Evolutionary conservation across 2,329 filamentous ascomycete species (phyloP).

Genomic region (Fusarium concolor): DNA sequence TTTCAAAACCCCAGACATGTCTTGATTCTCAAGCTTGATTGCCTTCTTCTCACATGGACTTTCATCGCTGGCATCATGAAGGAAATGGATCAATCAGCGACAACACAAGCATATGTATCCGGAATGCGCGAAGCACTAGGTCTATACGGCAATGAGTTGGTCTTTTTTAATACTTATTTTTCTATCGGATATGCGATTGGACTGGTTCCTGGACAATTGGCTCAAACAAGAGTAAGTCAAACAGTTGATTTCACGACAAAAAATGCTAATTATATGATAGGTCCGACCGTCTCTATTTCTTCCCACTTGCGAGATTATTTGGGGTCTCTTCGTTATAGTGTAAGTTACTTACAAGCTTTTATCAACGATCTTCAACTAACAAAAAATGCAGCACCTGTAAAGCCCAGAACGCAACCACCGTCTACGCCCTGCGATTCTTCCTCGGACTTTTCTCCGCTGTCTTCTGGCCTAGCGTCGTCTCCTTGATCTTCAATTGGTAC

Average conservation of each 20-base stretch:
- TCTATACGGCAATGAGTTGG: constrained; percentile 65
- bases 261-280: not conserved
- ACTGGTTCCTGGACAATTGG: constrained; percentile 53
- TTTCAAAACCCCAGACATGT: constrained; percentile 51
- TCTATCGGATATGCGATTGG: constrained; percentile 70
- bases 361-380: not conserved
- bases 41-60: constrained; percentile 52
- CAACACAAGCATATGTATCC: constrained; percentile 53
- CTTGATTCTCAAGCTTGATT: constrained; percentile 51
- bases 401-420: constrained; percentile 52
- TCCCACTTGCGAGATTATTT: constrained; percentile 52
- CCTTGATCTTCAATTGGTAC: constrained; percentile 59
- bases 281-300: constrained; percentile 56
- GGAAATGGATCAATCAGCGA: constrained; percentile 54
- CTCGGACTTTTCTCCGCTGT: constrained; percentile 55
- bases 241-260: rapidly evolving
- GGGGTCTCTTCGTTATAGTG: constrained; percentile 47
- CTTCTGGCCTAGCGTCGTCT: constrained; percentile 54
- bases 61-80: constrained; percentile 53
- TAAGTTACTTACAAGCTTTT: not conserved
- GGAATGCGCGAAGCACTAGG: constrained; percentile 49
- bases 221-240: constrained; percentile 49
- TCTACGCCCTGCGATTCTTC: constrained; percentile 58
- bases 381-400: constrained; percentile 41
- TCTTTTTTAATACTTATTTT: constrained; percentile 65